Conservation (phyloP, 2,329 filamentous ascomycete species). For the Cladophialophora chaetospira region DNA sequence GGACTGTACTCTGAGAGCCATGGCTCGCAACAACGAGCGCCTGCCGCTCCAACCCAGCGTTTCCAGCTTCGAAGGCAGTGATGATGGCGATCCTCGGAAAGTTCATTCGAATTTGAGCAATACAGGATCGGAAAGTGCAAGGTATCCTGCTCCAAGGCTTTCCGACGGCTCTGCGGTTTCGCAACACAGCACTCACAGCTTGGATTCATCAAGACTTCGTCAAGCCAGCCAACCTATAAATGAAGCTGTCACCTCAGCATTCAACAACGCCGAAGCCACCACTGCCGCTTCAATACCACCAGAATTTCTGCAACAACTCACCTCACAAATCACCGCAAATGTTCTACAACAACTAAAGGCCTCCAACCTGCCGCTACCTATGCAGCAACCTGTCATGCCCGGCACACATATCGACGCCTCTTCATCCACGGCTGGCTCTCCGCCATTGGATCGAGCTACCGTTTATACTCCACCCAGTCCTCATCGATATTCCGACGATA, state of each 20-base stretch:
- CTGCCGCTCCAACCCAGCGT: slow-evolving; percentile 9
- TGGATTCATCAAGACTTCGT: slow-evolving; percentile 22
- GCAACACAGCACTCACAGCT: slow-evolving; percentile 10
- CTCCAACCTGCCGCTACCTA: slow-evolving; percentile 41
- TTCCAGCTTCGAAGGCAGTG: slow-evolving; percentile 9
- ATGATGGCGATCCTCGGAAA: slow-evolving; percentile 18
- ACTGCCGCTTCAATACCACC: slow-evolving; percentile 56
- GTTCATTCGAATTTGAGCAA: slow-evolving; percentile 20
- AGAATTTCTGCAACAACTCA: slow-evolving; percentile 61
- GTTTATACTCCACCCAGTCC: slow-evolving; percentile 61
- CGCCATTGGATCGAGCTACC: slow-evolving; percentile 44
- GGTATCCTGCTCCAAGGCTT: slow-evolving; percentile 1
- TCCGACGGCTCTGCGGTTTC: slow-evolving; percentile 14
- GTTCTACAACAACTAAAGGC: slow-evolving; percentile 61
- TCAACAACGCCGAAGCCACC: slow-evolving; percentile 51
- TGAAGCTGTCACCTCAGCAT: slow-evolving; percentile 60
- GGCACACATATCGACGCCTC: slow-evolving; percentile 26
- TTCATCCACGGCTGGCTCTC: slow-evolving; percentile 46
- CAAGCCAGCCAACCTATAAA: slow-evolving; percentile 52
- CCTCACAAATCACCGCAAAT: slow-evolving; percentile 57
- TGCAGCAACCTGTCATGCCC: slow-evolving; percentile 37
- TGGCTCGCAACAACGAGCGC: slow-evolving; percentile 22
- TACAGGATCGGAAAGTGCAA: slow-evolving; percentile 11
- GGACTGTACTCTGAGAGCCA: slow-evolving; percentile 18
- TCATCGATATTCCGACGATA: slow-evolving; percentile 34